Base-by-base conservation (phyloP, 148 eudicot species). In the Beta vulgaris region DNA sequence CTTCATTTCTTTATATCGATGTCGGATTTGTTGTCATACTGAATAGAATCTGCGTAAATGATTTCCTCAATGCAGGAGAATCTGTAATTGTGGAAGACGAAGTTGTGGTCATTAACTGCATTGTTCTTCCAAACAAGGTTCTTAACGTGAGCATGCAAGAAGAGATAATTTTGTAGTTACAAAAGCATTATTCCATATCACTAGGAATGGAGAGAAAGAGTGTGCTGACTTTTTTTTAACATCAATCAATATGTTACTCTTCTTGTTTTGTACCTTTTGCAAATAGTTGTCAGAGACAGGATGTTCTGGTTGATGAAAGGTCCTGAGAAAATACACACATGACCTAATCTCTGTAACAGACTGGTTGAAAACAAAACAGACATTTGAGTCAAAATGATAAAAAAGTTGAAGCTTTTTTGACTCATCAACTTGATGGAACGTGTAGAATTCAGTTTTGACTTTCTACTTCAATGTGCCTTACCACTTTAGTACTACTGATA, bases 21-120 rank as follows among this genome's bases (percentile, higher is more conserved):
- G 64, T 58, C 0, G 21, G 13, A 28, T 23, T 29, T 46, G 53
- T 31, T 68, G 2, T 12, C 46, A 11, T 48, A 15, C n/a, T 72
- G 34, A 40, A 29, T 40, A 32, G 25, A 29, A 29, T 69, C 7
- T 44, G 28, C 51, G 54, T 63, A 75, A 74, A 62, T 16, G 26
- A 31, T 3, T 25, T n/a, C 35, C 18, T 31, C 46, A 16, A 78
- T 83, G 76, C 86, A 93, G 98, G 98, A 66, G 98, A 93, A 76
- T 83, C 93, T 0, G 98, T 91, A 71, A 74, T 80, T 6, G 93
- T 91, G 37, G 97, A 91, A 85, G 97, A 91, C 39, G 97, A 91
- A 77, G 93, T 91, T 71, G 97, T 91, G 44, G 89, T 91, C 76
- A 86, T 79, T 34, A 86, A 86, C 82, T 86, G 91, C 86, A 91